Evolutionary conservation across 768 basidiomycete genomes (phyloP).

Genomic region (Boletellus emodensis): DNA sequence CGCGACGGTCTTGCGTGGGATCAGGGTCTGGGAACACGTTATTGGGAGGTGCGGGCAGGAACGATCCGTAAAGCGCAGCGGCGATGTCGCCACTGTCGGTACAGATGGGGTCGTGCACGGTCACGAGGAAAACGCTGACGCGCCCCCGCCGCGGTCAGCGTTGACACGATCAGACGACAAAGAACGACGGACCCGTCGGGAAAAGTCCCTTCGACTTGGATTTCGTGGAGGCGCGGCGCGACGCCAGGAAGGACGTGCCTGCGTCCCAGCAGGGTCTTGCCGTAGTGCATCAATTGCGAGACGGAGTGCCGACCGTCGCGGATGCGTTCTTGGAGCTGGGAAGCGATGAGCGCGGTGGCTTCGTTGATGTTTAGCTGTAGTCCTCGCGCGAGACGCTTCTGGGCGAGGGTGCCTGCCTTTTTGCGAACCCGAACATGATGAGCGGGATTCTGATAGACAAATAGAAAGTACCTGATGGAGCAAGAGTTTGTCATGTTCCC

Average conservation of each 20-base stretch:
- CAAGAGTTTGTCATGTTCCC: constrained; percentile 71
- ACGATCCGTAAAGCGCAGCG: constrained; percentile 92
- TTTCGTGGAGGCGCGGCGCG: constrained; percentile 68
- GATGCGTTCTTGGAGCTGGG: constrained; percentile 90
- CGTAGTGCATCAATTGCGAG: constrained; percentile 88
- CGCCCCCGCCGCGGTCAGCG: neutral
- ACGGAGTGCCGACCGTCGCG: constrained; percentile 87
- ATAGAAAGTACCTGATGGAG: constrained; percentile 54
- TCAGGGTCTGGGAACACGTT: constrained; percentile 60
- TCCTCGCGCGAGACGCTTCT: constrained; percentile 93
- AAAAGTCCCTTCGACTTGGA: constrained; percentile 95
- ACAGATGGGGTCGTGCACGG: constrained; percentile 93
- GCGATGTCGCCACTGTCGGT: constrained; percentile 72
- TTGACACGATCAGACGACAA: neutral
- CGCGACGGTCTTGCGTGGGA: constrained; percentile 45
- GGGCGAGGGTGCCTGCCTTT: constrained; percentile 84
- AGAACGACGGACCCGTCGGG: constrained; percentile 61
- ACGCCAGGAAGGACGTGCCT: constrained; percentile 87
- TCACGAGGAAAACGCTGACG: constrained; percentile 80
- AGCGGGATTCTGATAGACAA: neutral
- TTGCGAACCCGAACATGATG: neutral
- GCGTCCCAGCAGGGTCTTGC: constrained; percentile 82
- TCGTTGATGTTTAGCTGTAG: constrained; percentile 83
- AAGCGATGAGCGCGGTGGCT: constrained; percentile 83
- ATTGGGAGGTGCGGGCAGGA: constrained; percentile 74